A percentile compares a stretch with the other conserved stretches of the same genome.
Evolutionary conservation across 345 rosid genomes (phyloP).

Genomic region (Kernera saxatilis): DNA sequence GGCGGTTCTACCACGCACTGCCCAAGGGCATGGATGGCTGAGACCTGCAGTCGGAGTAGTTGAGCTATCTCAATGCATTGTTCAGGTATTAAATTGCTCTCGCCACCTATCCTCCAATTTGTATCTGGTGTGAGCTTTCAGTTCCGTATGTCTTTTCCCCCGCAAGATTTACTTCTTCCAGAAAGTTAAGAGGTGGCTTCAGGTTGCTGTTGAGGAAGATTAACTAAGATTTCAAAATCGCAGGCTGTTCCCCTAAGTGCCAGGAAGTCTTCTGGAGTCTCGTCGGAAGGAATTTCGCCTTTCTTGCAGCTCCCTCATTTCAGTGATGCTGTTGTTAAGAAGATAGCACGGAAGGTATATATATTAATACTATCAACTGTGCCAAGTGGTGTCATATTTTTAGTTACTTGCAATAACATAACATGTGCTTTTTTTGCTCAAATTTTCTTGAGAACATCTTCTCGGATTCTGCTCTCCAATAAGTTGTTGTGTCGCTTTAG

Average conservation of each 20-base stretch:
- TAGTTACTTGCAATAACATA: background rate
- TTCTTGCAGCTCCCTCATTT: constrained; percentile 95
- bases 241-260: constrained; percentile 99
- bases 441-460: background rate
- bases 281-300: constrained; percentile 83
- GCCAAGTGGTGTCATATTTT: background rate
- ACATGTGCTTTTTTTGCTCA: background rate
- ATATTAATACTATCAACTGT: constrained; percentile 12
- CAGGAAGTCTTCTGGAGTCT: constrained; percentile 83
- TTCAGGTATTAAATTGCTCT: constrained; percentile 57
- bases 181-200: constrained; percentile 1
- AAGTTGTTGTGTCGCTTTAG: background rate
- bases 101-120: background rate
- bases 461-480: background rate
- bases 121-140: background rate
- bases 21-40: constrained; percentile 97
- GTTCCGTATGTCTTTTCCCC: background rate
- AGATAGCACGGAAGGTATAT: constrained; percentile 88
- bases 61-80: constrained; percentile 94
- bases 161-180: background rate
- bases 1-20: constrained; percentile 85
- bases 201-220: constrained; percentile 5
- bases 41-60: constrained; percentile 94
- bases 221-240: constrained; percentile 12
- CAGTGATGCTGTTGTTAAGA: constrained; percentile 72